phyloP scores from a whole-genome alignment of 2,329 filamentous ascomycete species.

The Dactylellina parvicollis region DNA sequence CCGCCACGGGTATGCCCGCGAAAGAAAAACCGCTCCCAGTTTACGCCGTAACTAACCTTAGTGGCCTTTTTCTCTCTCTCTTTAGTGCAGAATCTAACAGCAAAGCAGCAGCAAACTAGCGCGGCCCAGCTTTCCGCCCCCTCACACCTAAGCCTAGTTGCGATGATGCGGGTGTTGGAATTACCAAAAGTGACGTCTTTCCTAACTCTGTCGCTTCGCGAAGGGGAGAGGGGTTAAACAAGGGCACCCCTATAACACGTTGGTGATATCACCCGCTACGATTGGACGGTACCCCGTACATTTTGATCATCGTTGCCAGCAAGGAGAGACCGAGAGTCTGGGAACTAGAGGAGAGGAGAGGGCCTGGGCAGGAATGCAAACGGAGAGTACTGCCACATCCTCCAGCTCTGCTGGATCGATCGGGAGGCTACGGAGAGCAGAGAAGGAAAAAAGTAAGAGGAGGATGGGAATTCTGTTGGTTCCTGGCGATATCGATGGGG shows the following conservation, averaged over 20 bases:
- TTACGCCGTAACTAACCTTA: no score
- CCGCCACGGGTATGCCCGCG: no score
- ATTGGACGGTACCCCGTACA: not conserved
- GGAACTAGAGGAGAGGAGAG: not conserved
- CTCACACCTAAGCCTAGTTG: no score
- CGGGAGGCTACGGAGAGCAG: slow-evolving; percentile 1
- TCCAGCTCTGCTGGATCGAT: not conserved
- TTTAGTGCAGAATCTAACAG: no score
- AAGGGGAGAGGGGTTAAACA: not conserved
- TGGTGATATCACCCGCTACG: not conserved
- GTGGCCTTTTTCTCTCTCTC: no score
- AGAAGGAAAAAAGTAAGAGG: not conserved
- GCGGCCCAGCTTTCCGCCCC: no score
- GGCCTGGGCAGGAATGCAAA: not conserved
- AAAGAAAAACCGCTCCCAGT: no score
- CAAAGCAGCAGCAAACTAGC: no score
- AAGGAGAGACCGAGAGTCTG: no score
- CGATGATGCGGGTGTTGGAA: not conserved
- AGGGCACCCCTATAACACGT: slow-evolving; percentile 1
- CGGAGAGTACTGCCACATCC: no score
- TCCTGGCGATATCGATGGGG: not conserved
- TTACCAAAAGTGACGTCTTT: slow-evolving; percentile 33
- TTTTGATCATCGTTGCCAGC: no score
- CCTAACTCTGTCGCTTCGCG: not conserved
- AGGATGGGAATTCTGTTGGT: not conserved